A percentile compares a stretch with the other conserved stretches of the same genome.
These are phyloP conservation scores for Paracamarosporium sp. DNA, from an alignment of 2,329 filamentous ascomycete genomes.

Conservation along the genomic window DNA sequence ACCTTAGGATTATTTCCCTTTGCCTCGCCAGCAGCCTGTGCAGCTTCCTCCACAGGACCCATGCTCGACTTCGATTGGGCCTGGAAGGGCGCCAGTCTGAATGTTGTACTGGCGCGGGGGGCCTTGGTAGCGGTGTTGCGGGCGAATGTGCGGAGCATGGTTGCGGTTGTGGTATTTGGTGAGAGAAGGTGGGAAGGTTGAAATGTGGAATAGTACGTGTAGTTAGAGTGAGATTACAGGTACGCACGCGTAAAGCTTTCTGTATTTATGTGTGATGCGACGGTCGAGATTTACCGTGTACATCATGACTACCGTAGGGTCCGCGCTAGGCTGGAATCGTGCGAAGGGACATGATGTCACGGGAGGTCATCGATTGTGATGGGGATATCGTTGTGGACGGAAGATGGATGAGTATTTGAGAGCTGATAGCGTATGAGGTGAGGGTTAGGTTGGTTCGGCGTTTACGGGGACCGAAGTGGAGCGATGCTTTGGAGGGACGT, in stretches of 20 bases:
- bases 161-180: background rate
- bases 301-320: background rate
- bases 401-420: background rate
- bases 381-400: background rate
- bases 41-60: background rate
- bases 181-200: too few species aligned
- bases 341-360: background rate
- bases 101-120: background rate
- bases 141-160: conserved; percentile 3
- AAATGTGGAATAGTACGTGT: too few species aligned
- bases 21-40: conserved; percentile 5
- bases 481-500: too few species aligned
- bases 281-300: background rate
- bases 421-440: background rate
- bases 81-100: background rate
- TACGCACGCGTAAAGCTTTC: background rate
- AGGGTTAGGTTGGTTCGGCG: too few species aligned
- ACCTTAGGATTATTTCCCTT: conserved; percentile 3
- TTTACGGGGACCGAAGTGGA: too few species aligned
- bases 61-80: background rate
- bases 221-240: background rate
- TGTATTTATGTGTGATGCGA: background rate
- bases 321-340: background rate
- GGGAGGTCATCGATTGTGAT: background rate
- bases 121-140: background rate